phyloP scores from a whole-genome alignment of 345 rosid genomes.

The Kernera saxatilis region DNA sequence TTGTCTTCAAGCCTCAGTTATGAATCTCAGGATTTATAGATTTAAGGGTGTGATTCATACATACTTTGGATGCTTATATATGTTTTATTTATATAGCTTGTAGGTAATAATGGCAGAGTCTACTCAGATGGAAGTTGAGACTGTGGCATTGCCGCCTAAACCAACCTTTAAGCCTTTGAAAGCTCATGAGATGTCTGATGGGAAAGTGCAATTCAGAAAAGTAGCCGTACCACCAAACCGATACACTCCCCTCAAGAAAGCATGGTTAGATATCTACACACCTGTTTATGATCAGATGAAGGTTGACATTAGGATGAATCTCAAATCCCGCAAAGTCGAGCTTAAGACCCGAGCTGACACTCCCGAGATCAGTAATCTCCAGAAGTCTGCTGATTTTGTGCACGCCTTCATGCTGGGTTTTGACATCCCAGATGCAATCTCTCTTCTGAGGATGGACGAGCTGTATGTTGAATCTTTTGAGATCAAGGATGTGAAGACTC shows the following conservation, averaged over 20 bases:
- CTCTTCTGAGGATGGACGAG: conserved; percentile 77
- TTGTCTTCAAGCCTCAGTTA: not conserved
- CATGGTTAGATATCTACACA: conserved; percentile 78
- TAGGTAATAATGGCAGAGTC: conserved; percentile 20
- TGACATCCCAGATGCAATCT: conserved; percentile 66
- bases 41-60: not conserved
- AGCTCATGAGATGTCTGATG: conserved; percentile 89
- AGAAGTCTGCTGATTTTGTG: conserved; percentile 79
- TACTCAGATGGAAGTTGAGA: conserved; percentile 50
- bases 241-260: conserved; percentile 75
- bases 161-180: conserved; percentile 63
- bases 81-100: not conserved
- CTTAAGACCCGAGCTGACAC: conserved; percentile 71
- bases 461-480: conserved; percentile 79
- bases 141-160: conserved; percentile 43
- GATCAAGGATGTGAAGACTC: conserved; percentile 89
- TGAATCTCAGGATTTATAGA: not conserved
- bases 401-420: conserved; percentile 93
- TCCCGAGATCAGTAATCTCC: conserved; percentile 70
- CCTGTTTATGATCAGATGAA: conserved; percentile 82
- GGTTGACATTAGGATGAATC: conserved; percentile 79
- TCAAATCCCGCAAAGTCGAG: conserved; percentile 75
- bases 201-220: conserved; percentile 64
- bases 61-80: not conserved
- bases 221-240: conserved; percentile 74